Percentiles rank a stretch among this genome's conserved stretches.
Conservation (phyloP, 1,139 yeast genomes). For the Arxiozyma slooffiae region DNA sequence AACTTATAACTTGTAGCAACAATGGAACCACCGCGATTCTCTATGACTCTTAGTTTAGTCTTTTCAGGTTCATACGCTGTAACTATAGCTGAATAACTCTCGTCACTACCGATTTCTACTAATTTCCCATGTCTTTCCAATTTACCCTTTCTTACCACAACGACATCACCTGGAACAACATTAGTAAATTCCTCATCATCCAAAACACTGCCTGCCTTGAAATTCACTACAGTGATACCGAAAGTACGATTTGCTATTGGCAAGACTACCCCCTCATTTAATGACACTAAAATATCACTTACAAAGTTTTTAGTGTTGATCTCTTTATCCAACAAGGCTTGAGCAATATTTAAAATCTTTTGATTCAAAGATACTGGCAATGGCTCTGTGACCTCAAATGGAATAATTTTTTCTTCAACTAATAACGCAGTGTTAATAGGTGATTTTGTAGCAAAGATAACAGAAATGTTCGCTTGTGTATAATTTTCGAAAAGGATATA, state of each 20-base stretch:
- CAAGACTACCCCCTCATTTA: constrained; percentile 31
- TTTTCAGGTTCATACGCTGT: constrained; percentile 67
- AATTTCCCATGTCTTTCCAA: constrained; percentile 55
- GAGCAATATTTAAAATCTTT: constrained; percentile 6
- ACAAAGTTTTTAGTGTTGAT: constrained; percentile 7
- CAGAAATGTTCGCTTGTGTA: constrained; percentile 48
- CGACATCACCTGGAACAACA: constrained; percentile 72
- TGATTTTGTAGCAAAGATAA: constrained; percentile 45
- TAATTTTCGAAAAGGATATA: constrained; percentile 68
- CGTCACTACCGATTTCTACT: constrained; percentile 41
- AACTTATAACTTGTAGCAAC: constrained; percentile 56
- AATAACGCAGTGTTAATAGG: constrained; percentile 44
- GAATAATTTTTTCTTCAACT: constrained; percentile 12
- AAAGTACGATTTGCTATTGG: constrained; percentile 59
- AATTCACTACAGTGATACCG: constrained; percentile 60
- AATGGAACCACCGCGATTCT: constrained; percentile 49
- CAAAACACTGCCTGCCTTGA: constrained; percentile 45
- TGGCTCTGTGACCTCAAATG: constrained; percentile 6
- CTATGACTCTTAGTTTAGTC: constrained; percentile 67
- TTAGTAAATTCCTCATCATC: constrained; percentile 36
- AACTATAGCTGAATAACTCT: constrained; percentile 43
- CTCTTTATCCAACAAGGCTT: constrained; percentile 3
- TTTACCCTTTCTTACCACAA: constrained; percentile 63
- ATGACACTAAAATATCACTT: constrained; percentile 25
- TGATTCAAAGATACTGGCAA: constrained; percentile 3